Percentiles rank a stretch among this genome's conserved stretches.
Evolutionary conservation across 179 eudicot genomes (phyloP).

Genomic region (Pouteria campechiana): DNA sequence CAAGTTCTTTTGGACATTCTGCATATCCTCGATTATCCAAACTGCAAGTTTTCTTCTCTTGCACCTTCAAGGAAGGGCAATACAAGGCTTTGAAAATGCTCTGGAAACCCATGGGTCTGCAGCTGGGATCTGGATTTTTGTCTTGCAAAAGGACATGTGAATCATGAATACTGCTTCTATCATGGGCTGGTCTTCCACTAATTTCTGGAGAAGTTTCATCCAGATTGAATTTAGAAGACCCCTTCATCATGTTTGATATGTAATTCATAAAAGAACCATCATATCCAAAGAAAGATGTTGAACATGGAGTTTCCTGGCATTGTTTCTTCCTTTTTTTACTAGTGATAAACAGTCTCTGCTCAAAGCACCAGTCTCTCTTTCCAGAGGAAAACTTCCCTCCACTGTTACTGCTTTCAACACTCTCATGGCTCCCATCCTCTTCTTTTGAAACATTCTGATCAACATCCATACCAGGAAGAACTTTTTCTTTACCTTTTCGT

Average conservation of each 20-base stretch:
- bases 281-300: slow-evolving; percentile 10
- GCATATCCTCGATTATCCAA: not conserved
- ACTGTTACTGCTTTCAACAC: slow-evolving; percentile 53
- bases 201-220: slow-evolving; percentile 16
- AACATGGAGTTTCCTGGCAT: slow-evolving; percentile 14
- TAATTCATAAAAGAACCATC: slow-evolving; percentile 54
- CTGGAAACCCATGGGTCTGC: slow-evolving; percentile 30
- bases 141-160: slow-evolving; percentile 1
- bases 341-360: slow-evolving; percentile 11
- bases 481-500: slow-evolving; percentile 39
- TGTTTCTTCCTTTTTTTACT: slow-evolving; percentile 35
- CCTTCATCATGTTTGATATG: slow-evolving; percentile 61
- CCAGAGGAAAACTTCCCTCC: slow-evolving; percentile 17
- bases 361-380: slow-evolving; percentile 17
- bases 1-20: slow-evolving; percentile 10
- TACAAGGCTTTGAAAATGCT: slow-evolving; percentile 34
- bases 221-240: slow-evolving; percentile 12
- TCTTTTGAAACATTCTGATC: slow-evolving; percentile 9
- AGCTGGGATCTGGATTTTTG: slow-evolving; percentile 1
- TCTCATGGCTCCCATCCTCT: slow-evolving; percentile 34
- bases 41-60: slow-evolving; percentile 1
- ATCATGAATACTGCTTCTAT: slow-evolving; percentile 1
- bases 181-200: slow-evolving; percentile 13
- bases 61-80: slow-evolving; percentile 10
- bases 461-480: slow-evolving; percentile 15